Evolutionary conservation across 106 monocot species (phyloP).

Genomic region (Allium sativum): DNA sequence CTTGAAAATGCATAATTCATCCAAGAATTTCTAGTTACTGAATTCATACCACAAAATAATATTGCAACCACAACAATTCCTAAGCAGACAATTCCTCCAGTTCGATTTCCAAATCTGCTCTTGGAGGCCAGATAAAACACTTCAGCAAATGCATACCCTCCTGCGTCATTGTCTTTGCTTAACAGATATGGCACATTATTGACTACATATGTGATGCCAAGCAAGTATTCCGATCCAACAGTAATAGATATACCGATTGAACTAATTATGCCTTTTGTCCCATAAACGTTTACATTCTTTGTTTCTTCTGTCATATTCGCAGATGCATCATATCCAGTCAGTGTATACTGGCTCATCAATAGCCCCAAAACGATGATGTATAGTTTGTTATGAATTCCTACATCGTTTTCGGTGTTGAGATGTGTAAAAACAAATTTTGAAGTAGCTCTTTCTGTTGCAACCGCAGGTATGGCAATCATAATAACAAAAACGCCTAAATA

Average conservation of each 20-base stretch:
- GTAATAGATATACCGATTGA: slow-evolving; percentile 17
- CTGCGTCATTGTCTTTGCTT: slow-evolving; percentile 30
- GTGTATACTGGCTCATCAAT: slow-evolving; percentile 29
- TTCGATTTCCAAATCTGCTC: slow-evolving; percentile 21
- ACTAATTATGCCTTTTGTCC: slow-evolving; percentile 25
- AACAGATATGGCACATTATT: slow-evolving; percentile 24
- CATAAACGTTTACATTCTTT: slow-evolving; percentile 20
- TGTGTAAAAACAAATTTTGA: slow-evolving; percentile 25
- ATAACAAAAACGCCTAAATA: slow-evolving; percentile 22
- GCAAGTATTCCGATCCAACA: slow-evolving; percentile 20
- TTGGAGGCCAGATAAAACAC: slow-evolving; percentile 27
- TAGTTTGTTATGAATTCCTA: slow-evolving; percentile 17
- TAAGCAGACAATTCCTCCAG: slow-evolving; percentile 27
- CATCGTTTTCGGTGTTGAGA: slow-evolving; percentile 28
- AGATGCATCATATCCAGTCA: slow-evolving; percentile 20
- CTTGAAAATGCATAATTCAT: slow-evolving; percentile 79
- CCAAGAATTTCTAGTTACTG: slow-evolving; percentile 30
- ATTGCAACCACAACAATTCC: slow-evolving; percentile 18
- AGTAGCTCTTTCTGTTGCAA: slow-evolving; percentile 19
- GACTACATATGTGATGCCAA: slow-evolving; percentile 22
- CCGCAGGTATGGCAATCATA: slow-evolving; percentile 22
- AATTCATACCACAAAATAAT: slow-evolving; percentile 22
- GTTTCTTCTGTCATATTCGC: slow-evolving; percentile 36
- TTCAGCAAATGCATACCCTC: slow-evolving; percentile 29
- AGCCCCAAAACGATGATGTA: slow-evolving; percentile 33